Evolutionary conservation across 805 yeast genomes (phyloP), one percentile per base, ranked within the genome.

Genomic region (Cyberlindnera saturnus): DNA sequence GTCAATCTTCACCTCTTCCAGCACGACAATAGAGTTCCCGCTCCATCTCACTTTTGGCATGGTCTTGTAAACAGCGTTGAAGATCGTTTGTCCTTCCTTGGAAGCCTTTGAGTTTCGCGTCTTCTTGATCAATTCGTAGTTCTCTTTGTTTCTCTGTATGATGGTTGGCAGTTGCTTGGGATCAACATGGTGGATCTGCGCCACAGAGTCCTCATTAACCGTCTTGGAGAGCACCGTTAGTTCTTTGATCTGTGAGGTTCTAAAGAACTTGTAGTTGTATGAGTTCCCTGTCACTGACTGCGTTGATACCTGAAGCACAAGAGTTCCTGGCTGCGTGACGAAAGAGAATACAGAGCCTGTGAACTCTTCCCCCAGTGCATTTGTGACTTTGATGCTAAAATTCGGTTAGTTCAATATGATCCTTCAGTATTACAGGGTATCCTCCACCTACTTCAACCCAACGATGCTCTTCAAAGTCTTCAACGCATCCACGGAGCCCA

Each of bases 321-420:
- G 49, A 1, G 68, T 59, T 29, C 49, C 64, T 42, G 69, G 70
- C 6, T 45, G 43, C 7, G 80, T 67, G 44, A 77, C 75, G 58
- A 75, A 81, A 9, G 88, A 73, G 58, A 79, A 81, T 32, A 86
- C 71, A 29, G 71, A 65, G 1, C 93, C 95, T n/a, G 69, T 67
- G 41, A 79, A 67, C 8, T 68, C 67, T 23, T 72, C 70, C 54
- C 82, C 87, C 37, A 79, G 64, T 6, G 74, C 64, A 40, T 86
- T 85, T 11, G 76, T 73, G 41, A 84, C 67, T 55, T 70, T 77
- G 45, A 86, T 85, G 53, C 79, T 73, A 32, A 3, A 15, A 14
- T 23, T 23, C 11, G 5, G 28, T 23, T 23, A 23, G 28, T 6
- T 17, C 8, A 16, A 33, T 16, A 33, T 16, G 28, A 17, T 13